Evolutionary conservation across 495 filamentous ascomycete species (phyloP), one percentile per base, ranked within the genome.

Genomic region (Penicillium malachiteum): DNA sequence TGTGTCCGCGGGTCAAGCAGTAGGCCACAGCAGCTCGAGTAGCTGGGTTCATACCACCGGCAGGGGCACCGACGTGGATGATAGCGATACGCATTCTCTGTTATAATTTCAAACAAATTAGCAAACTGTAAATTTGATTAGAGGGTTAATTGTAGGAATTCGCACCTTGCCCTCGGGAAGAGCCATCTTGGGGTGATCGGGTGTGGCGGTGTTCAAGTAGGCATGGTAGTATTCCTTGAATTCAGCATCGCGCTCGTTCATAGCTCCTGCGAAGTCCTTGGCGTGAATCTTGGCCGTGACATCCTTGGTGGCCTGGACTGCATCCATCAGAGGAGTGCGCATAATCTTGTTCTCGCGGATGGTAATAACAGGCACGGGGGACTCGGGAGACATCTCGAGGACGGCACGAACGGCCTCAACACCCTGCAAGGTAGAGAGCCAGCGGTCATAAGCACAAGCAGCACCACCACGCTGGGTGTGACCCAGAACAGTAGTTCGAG

Each of bases 1-100:
- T 90, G 67, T 99, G 95, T 6, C 95, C 95, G 52, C 93, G 86
- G n/a, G 88, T 87, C 33, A 95, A 71, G 67, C 93, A 97, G 76
- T 96, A 99, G n/a, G 91, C 90, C 10, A 96, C 92, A 10, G 90
- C 94, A 14, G 91, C 94, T 50, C 95, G 86, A 14, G 96, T 96
- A 17, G 95, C 93, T 41, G 92, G 91, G 73, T 99, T 99, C 87
- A 99, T 97, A 67, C 95, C 95, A 64, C 94, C 95, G n/a, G 95
- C 95, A 6, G 95, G 95, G 30, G 95, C 95, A 59, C 95, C 95
- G 53, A 98, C 91, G 64, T 99, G 96, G 67, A 99, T 88, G 58
- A 97, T 93, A 7, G 88, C 94, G 62, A 99, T 90, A 37, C 84
- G 85, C 91, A 97, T 92, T 62, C 86, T 86, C 89, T 95, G 50